These are phyloP conservation scores for Trypethelium eluteriae DNA, from an alignment of 495 filamentous ascomycete genomes.

Conservation along the genomic window DNA sequence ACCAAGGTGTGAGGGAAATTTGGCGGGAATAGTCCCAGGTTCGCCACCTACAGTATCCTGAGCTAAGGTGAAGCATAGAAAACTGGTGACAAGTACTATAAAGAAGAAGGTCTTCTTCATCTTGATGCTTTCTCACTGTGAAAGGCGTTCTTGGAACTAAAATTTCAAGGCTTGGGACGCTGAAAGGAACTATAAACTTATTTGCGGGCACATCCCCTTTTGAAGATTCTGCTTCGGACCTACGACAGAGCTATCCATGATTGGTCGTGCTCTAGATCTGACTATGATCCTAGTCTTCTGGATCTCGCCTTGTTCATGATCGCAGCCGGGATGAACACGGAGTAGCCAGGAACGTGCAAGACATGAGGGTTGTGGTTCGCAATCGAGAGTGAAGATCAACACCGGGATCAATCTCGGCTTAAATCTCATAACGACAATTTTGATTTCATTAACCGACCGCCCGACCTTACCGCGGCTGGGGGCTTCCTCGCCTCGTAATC, in stretches of 20 bases:
- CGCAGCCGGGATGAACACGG: background rate
- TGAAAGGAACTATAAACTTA: background rate
- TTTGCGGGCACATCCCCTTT: background rate
- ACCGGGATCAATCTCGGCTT: too few relatives aligned
- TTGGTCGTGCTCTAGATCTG: background rate
- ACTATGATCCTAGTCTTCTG: background rate
- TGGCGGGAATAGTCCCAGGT: background rate
- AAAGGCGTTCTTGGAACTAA: background rate
- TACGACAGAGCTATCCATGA: background rate
- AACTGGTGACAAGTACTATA: background rate
- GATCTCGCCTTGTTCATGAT: background rate
- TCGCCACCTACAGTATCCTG: background rate
- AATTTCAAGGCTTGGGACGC: background rate
- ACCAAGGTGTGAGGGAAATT: slow-evolving; percentile 44
- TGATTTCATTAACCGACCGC: too few relatives aligned
- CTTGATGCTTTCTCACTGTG: background rate
- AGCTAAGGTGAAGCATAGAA: background rate
- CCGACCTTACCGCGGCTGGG: too few relatives aligned
- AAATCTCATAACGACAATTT: too few relatives aligned
- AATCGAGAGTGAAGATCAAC: background rate
- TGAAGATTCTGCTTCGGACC: background rate
- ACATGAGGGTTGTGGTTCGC: background rate
- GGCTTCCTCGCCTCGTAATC: too few relatives aligned
- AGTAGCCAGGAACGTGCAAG: background rate
- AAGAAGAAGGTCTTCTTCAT: background rate